Evolutionary conservation across 2,329 filamentous ascomycete genomes (phyloP).

Genomic region (Zasmidium cellare): DNA sequence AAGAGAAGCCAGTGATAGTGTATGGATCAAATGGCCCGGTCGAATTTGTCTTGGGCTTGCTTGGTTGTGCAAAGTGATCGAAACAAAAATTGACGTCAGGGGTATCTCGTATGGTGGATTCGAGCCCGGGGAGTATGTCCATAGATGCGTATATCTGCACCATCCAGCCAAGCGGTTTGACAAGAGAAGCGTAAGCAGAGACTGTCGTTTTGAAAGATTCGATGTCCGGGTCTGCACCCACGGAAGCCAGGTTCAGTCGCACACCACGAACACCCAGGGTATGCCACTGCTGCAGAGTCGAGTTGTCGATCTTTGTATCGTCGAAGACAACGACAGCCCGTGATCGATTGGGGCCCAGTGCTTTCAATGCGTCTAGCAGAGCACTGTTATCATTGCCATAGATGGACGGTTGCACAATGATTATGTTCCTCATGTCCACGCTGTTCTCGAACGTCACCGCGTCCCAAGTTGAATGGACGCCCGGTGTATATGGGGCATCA

Average conservation of each 20-base stretch:
- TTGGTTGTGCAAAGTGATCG: slow-evolving; percentile 56
- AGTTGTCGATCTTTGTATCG: slow-evolving; percentile 21
- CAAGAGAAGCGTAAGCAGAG: slow-evolving; percentile 24
- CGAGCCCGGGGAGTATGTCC: not conserved
- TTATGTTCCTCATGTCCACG: slow-evolving; percentile 28
- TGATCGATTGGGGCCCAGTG: slow-evolving; percentile 20
- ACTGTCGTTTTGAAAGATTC: slow-evolving; percentile 25
- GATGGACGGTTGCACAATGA: slow-evolving; percentile 34
- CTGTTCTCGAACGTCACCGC: slow-evolving; percentile 23
- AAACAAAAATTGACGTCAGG: slow-evolving; percentile 52
- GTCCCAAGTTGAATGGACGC: slow-evolving; percentile 8
- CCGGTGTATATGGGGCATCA: slow-evolving; percentile 7
- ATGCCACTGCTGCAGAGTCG: slow-evolving; percentile 30
- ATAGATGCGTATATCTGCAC: slow-evolving; percentile 34
- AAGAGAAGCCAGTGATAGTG: slow-evolving; percentile 49
- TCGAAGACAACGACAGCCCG: slow-evolving; percentile 35
- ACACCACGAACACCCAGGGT: slow-evolving; percentile 32
- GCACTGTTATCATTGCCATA: slow-evolving; percentile 35
- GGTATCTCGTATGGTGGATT: not conserved
- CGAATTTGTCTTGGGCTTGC: slow-evolving; percentile 8
- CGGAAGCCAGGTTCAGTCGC: slow-evolving; percentile 35
- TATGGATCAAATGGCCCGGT: slow-evolving; percentile 35
- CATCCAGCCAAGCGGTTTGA: slow-evolving; percentile 32
- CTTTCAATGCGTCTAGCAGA: slow-evolving; percentile 32
- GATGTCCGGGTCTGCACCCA: slow-evolving; percentile 20